phyloP scores from a whole-genome alignment of 176 grass and related monocot genomes.

The Cymbopogon citratus region DNA sequence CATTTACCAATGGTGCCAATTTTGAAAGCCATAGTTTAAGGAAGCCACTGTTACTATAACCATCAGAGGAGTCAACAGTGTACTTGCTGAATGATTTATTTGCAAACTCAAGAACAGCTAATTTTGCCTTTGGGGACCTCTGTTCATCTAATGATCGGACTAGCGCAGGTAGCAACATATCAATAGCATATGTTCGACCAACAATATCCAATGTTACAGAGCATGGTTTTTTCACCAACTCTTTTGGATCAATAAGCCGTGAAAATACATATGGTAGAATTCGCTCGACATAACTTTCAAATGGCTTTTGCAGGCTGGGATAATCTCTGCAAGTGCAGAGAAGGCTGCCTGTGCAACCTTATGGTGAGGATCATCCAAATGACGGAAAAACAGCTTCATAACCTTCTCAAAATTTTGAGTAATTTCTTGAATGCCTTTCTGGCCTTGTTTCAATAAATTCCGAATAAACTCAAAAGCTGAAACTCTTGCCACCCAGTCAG shows the following conservation, averaged over 20 bases:
- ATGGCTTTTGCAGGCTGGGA: constrained; percentile 92
- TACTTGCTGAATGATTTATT: constrained; percentile 87
- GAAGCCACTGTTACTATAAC: constrained; percentile 88
- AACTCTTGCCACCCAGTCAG: constrained; percentile 86
- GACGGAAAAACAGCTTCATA: constrained; percentile 94
- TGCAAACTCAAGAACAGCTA: constrained; percentile 90
- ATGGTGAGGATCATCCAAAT: constrained; percentile 99
- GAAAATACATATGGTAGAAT: constrained; percentile 92
- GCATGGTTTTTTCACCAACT: constrained; percentile 85
- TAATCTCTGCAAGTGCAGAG: constrained; percentile 83
- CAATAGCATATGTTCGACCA: constrained; percentile 78
- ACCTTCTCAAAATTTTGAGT: constrained; percentile 96
- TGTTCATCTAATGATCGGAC: constrained; percentile 96
- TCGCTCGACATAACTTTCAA: constrained; percentile 87
- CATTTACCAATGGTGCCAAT: constrained; percentile 88
- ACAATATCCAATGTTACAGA: constrained; percentile 78
- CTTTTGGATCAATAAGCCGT: constrained; percentile 89
- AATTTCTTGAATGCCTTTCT: constrained; percentile 84
- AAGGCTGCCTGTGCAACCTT: constrained; percentile 91
- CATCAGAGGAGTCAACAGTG: constrained; percentile 77
- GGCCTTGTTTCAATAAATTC: constrained; percentile 77
- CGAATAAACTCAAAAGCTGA: constrained; percentile 92
- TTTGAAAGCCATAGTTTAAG: constrained; percentile 97
- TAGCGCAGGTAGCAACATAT: constrained; percentile 88
- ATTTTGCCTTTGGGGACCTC: constrained; percentile 89